Percentiles rank a stretch among this genome's conserved stretches.
These are phyloP conservation scores for Stagonosporopsis rhizophila DNA, from an alignment of 2,329 filamentous ascomycete species.

Conservation along the genomic window DNA sequence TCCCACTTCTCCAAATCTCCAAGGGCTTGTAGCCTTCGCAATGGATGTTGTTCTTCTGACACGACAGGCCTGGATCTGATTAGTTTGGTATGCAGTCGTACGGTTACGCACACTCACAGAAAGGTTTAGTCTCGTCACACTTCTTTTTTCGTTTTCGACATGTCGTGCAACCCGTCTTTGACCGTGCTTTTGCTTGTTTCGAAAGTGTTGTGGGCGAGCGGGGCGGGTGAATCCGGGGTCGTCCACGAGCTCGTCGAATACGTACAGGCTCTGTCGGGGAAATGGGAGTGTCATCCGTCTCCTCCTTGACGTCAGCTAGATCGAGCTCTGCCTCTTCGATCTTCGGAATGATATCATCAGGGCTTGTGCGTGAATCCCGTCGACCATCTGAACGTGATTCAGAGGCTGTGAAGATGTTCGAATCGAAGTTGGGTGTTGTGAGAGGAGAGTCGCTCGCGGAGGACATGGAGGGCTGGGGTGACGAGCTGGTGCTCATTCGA, in stretches of 20 bases:
- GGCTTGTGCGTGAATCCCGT: conserved; percentile 32
- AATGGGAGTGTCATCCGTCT: conserved; percentile 42
- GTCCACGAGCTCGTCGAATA: conserved; percentile 64
- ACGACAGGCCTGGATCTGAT: conserved; percentile 72
- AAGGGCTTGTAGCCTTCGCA: conserved; percentile 91
- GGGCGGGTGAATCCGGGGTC: conserved; percentile 81
- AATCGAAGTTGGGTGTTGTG: conserved; percentile 46
- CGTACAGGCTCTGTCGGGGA: conserved; percentile 48
- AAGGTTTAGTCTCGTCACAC: conserved; percentile 60
- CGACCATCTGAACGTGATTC: conserved; percentile 39
- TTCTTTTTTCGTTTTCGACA: conserved; percentile 68
- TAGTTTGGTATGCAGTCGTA: conserved; percentile 21
- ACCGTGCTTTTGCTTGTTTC: conserved; percentile 78
- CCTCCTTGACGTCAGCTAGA: conserved; percentile 48
- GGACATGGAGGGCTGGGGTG: conserved; percentile 50
- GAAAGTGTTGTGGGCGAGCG: conserved; percentile 64
- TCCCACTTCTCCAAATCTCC: conserved; percentile 86
- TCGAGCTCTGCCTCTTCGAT: conserved; percentile 61
- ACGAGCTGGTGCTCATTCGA: conserved; percentile 51
- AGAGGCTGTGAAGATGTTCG: conserved; percentile 30
- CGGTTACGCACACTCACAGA: conserved; percentile 41
- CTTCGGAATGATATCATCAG: conserved; percentile 57
- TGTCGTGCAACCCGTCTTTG: conserved; percentile 66
- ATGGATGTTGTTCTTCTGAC: conserved; percentile 90
- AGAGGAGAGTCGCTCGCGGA: conserved; percentile 51